Conservation (phyloP, 257 asterid species). For the Solanum okadae region DNA sequence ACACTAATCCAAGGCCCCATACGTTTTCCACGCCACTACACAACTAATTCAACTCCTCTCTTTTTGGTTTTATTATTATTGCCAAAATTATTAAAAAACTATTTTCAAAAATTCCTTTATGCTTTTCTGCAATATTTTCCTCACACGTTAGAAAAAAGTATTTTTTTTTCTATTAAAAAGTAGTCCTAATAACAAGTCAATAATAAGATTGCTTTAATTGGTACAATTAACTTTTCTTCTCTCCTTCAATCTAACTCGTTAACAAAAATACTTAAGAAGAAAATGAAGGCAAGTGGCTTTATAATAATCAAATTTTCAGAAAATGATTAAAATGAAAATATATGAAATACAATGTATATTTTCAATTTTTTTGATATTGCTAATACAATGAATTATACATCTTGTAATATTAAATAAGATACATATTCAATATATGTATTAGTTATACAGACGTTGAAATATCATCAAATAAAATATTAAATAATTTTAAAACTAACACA, state of each 20-base stretch:
- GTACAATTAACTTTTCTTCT: neutral
- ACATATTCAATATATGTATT: neutral
- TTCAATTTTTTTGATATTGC: too few relatives aligned
- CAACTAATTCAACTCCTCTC: neutral
- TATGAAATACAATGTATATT: too few relatives aligned
- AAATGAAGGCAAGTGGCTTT: neutral
- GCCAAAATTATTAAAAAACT: neutral
- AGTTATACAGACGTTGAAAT: neutral
- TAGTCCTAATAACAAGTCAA: neutral
- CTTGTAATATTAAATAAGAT: too few relatives aligned
- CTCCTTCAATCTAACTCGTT: neutral
- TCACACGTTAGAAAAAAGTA: neutral
- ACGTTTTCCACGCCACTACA: neutral
- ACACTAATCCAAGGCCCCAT: neutral
- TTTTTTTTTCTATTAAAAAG: neutral
- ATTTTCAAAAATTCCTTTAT: neutral
- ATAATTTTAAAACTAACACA: neutral
- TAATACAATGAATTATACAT: neutral
- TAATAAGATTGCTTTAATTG: neutral
- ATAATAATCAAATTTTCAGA: neutral
- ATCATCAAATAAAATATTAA: neutral
- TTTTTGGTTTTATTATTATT: neutral
- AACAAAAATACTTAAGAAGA: neutral
- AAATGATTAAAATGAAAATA: too few relatives aligned
- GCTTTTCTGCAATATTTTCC: neutral